phyloP scores from a whole-genome alignment of 2,329 filamentous ascomycete species.

The Colletotrichum cuscutae region DNA sequence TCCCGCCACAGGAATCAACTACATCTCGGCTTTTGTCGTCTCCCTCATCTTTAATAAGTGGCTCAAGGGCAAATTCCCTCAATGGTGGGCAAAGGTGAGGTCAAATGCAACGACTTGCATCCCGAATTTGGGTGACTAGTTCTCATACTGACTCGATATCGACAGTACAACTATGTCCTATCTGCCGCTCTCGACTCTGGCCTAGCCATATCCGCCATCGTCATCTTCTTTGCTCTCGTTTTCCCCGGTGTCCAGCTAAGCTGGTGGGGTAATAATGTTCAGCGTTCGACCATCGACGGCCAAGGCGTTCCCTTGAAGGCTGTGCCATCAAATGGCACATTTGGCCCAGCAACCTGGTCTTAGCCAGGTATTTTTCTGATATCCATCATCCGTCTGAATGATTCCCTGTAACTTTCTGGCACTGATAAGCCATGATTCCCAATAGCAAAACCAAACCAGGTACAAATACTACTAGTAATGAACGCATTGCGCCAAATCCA shows the following conservation, averaged over 20 bases:
- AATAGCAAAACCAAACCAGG: neutral
- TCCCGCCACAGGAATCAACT: conserved; percentile 28
- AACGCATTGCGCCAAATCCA: neutral
- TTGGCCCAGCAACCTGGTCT: conserved; percentile 23
- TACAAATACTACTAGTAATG: neutral
- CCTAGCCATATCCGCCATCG: conserved; percentile 51
- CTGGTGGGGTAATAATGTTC: conserved; percentile 53
- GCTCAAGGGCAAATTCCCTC: conserved; percentile 28
- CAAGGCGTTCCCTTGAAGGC: conserved; percentile 39
- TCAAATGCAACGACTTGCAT: neutral
- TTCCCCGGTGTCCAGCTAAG: conserved; percentile 49
- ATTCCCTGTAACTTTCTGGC: neutral
- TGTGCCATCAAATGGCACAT: conserved; percentile 21
- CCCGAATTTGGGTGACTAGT: neutral
- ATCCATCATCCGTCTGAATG: neutral
- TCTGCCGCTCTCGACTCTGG: conserved; percentile 55
- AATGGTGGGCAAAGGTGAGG: conserved; percentile 29
- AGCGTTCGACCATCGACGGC: conserved; percentile 51
- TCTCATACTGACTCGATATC: neutral
- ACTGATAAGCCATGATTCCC: neutral
- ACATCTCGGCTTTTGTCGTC: conserved; percentile 19
- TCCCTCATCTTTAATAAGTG: conserved; percentile 30
- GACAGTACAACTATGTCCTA: conserved; percentile 49
- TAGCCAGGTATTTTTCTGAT: neutral
- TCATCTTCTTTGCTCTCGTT: conserved; percentile 55